Base-by-base conservation (phyloP, 192 early-diverging fungal species). In the Coemansia sp. region DNA sequence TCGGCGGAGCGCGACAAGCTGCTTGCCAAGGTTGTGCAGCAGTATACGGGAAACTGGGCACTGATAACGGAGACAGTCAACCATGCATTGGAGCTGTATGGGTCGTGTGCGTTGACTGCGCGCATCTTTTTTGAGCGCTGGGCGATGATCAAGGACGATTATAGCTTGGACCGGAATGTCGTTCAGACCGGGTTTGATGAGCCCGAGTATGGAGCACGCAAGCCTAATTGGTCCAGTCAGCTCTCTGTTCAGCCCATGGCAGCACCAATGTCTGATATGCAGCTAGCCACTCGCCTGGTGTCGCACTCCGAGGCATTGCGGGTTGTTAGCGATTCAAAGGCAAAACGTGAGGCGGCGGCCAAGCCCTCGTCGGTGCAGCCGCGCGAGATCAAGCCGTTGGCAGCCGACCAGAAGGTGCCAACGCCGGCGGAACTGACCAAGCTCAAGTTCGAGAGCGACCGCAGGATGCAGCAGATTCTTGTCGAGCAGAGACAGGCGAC, bases 31-130 rank as follows among this genome's bases (percentile, higher is more conserved):
- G 62, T 75, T 10, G 47, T 80, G 13, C 72, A 75, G 73, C 72
- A 80, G 55, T 80, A 71, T 34, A 72, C 69, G 0, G 78, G 78
- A 6, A 80, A 80, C 73, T 80, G 78, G 78, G 52, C 50, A 37
- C 66, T 80, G 37, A 80, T 80, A 21, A 34, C 78, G 12, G 73
- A 75, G 39, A 64, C 78, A 26, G 68, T 80, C 64, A 80, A 80
- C 36, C 72, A 80, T 47, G 73, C 73, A 11, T 50, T 56, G 5
- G 55, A 42, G 12, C 42, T 80, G 7, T 80, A 75, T 34, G 73
- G 78, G 16, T 72, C 73, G 37, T 65, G 78, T 0, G 62, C 73
- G 33, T 12, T 80, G 36, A 71, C 65, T 2, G 25, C 78, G 2
- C 78, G 73, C 2, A 48, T 66, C 14, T 75, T 73, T 48, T 80